These are phyloP conservation scores for Ceratobasidium sp. DNA, from an alignment of 1,284 basidiomycete species.

Conservation along the genomic window DNA sequence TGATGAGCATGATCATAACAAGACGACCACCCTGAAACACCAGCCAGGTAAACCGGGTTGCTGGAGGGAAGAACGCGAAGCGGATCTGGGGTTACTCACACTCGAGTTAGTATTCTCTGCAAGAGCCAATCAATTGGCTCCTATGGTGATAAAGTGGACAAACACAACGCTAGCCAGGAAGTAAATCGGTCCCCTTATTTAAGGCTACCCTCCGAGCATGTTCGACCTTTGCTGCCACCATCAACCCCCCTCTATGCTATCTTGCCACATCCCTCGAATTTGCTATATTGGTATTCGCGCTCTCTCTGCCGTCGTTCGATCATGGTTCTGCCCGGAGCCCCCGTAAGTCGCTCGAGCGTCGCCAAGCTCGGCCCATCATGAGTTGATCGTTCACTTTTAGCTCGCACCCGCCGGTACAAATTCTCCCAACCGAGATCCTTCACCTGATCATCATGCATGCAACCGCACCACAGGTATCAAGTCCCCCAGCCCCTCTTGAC, in stretches of 20 bases:
- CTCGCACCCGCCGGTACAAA: not conserved
- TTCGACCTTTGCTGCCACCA: not conserved
- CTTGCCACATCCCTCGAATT: not conserved
- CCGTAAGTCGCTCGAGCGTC: not conserved
- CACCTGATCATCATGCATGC: conserved; percentile 6
- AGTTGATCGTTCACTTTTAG: not conserved
- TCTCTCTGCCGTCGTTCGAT: not conserved
- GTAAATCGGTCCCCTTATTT: not conserved
- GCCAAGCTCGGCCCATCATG: not conserved
- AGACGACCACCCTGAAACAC: too few relatives aligned
- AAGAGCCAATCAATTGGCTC: too few relatives aligned
- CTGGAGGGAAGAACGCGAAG: too few relatives aligned
- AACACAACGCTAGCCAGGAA: too few relatives aligned
- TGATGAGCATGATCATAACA: too few relatives aligned
- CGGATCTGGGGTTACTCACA: too few relatives aligned
- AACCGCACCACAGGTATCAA: not conserved
- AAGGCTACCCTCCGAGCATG: not conserved
- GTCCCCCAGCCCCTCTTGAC: conserved; percentile 4
- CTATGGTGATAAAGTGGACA: too few relatives aligned
- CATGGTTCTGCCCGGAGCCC: not conserved
- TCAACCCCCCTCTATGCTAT: not conserved
- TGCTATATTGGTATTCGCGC: not conserved
- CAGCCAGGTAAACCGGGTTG: too few relatives aligned
- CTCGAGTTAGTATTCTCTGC: too few relatives aligned
- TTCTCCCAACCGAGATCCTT: conserved; percentile 18